Evolutionary conservation across 495 filamentous ascomycete species (phyloP).

Genomic region (Apiosordaria backusii): DNA sequence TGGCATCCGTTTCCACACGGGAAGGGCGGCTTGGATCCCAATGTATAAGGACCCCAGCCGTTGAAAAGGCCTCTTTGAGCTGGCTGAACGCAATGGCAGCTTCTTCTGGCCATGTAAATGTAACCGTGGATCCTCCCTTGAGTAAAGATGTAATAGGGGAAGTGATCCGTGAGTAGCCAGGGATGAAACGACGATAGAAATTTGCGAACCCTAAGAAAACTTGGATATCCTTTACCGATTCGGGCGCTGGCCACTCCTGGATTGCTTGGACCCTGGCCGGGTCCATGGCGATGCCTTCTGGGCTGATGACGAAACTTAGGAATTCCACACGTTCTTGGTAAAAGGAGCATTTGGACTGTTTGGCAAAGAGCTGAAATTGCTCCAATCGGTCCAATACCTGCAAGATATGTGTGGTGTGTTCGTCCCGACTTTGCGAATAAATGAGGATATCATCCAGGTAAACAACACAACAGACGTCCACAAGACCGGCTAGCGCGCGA

Average conservation of each 20-base stretch:
- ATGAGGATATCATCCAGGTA: constrained; percentile 14
- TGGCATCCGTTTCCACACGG: neutral
- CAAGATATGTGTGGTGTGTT: constrained; percentile 1
- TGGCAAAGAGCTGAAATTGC: neutral
- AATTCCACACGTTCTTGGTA: neutral
- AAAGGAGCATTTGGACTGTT: constrained; percentile 6
- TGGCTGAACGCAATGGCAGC: neutral
- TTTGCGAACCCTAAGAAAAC: neutral
- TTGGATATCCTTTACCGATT: neutral
- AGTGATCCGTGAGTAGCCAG: neutral
- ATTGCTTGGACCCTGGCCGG: neutral
- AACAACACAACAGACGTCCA: constrained; percentile 24
- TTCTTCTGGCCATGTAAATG: neutral
- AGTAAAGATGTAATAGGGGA: neutral
- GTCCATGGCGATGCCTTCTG: neutral
- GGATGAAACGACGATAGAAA: neutral
- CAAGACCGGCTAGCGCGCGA: constrained; percentile 19
- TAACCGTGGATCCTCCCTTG: neutral
- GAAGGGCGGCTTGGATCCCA: neutral
- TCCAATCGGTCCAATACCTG: neutral
- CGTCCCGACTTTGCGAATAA: neutral
- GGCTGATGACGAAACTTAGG: neutral
- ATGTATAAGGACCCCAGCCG: neutral
- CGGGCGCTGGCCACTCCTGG: neutral
- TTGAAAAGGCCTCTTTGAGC: neutral